Base-by-base conservation (phyloP, 2,329 filamentous ascomycete genomes). In the Xylariomycetidae sp. region DNA sequence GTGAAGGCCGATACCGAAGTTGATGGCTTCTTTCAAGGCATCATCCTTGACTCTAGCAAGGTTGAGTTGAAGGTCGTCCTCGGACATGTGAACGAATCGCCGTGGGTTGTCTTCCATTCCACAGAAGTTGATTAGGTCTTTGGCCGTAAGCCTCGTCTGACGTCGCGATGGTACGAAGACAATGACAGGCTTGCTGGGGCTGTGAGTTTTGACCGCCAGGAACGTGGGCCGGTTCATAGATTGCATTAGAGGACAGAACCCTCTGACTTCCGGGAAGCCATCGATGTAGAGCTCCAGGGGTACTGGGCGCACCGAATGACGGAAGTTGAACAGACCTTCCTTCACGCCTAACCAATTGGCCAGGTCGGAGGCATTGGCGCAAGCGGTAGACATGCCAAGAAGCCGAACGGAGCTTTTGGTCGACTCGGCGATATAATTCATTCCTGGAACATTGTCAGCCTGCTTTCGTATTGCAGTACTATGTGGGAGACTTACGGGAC, bases 221-320 rank as follows among this genome's bases (percentile, higher is more conserved):
- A 96, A 98, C 0, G 92, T 95, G 2, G 92, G 92, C 6, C 92
- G 76, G 54, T 98, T 98, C 92, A 98, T 98, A 0, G 88, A 94
- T 61, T 96, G 90, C 92, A 98, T 98, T 45, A 98, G 63, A 1
- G 92, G 88, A 50, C 90, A 96, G 65, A 98, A 98, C 0, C 92
- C 92, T 39, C 90, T 77, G 47, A 92, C 83, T 53, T 96, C 87
- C 0, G 92, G 89, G 56, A 98, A 98, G 0, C 92, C 93, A 56
- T 98, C 92, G 46, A 98, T 98, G 60, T 86, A 98, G 26, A 95
- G 85, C 57, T 98, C 90, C 24, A 98, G 63, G 0, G 93, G 92
- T 8, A 98, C 93, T 3, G 93, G 92, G 16, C 92, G 86, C 22
- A 98, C 93, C 0, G 89, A 96, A 55, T 98, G 92, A 18, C 88